Base-by-base conservation (phyloP, 2,329 filamentous ascomycete species). In the Alternaria atra region DNA sequence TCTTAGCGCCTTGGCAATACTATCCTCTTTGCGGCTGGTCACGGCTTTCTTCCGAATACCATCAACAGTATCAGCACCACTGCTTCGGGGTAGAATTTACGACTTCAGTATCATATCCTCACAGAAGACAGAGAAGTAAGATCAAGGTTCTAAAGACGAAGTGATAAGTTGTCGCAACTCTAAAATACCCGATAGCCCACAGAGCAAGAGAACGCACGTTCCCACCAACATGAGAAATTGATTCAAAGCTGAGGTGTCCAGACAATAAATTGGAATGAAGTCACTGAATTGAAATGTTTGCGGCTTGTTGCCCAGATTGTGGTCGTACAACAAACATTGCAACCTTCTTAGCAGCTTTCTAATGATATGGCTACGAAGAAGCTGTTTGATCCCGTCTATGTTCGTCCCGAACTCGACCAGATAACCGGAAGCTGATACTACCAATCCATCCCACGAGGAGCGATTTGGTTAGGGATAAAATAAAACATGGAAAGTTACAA, bases 1-100 rank as follows among this genome's bases (percentile, higher is more conserved):
- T 13, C 9, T 34, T 55, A 55, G 52, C 40, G 30, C 52, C 30
- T 55, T 34, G 52, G 52, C 52, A 25, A 27, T 23, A 25, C 25
- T 20, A 5, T 13, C n/a, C 25, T 13, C 27, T 0, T 0, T 7
- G 12, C 2, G 2, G 46, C 46, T 12, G 17, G 29, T 3, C 20
- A 20, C 29, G 13, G 30, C 17, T 20, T 20, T 8, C 29, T 5
- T 8, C 17, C 15, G 23, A 17, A 10, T 20, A 39, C n/a, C n/a
- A 20, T n/a, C 5, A 4, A 2, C n/a, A 3, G 35, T 17, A 23
- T 40, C 9, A 7, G 6, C 10, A 23, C 37, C 9, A 40, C 17
- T 23, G 17, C 5, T 40, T 40, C n/a, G 17, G 17, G 17, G 10
- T 6, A 23, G 37, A 12, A 12, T 23, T 6, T 5, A 20, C 17